phyloP scores from a whole-genome alignment of 2,329 filamentous ascomycete genomes.

The Chalara sp. region DNA sequence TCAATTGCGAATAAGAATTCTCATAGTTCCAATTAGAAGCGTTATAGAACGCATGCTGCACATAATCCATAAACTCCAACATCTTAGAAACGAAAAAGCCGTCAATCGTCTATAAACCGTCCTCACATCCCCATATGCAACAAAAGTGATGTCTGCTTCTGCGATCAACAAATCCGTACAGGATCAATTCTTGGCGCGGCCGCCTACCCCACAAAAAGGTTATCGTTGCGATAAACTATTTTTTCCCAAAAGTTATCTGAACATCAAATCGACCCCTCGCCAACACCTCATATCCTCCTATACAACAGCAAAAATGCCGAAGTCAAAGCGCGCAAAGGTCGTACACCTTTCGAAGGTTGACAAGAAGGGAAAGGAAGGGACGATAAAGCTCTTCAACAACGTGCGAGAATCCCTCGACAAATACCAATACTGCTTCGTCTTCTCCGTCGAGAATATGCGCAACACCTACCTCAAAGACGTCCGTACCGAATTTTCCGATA shows the following conservation, averaged over 20 bases:
- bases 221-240: constrained; percentile 12
- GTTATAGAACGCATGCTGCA: constrained; percentile 84
- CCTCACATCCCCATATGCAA: too few relatives aligned
- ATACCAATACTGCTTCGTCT: constrained; percentile 89
- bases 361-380: constrained; percentile 88
- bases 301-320: constrained; percentile 60
- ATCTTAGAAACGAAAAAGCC: constrained; percentile 38
- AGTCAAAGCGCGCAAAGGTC: constrained; percentile 88
- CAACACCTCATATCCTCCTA: constrained; percentile 1
- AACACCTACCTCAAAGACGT: constrained; percentile 94
- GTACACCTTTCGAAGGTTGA: constrained; percentile 84
- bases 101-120: too few relatives aligned
- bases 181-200: constrained; percentile 1
- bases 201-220: constrained; percentile 5
- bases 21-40: constrained; percentile 84
- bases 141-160: too few relatives aligned
- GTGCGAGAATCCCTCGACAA: constrained; percentile 79
- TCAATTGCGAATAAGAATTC: constrained; percentile 85
- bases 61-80: constrained; percentile 97
- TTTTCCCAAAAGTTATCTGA: too few relatives aligned
- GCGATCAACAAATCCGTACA: too few relatives aligned
- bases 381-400: constrained; percentile 79
- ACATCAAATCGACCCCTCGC: background rate
- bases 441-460: constrained; percentile 93
- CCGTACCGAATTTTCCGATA: constrained; percentile 75